phyloP scores from a whole-genome alignment of 768 basidiomycete genomes.

The Naganishia friedmannii region DNA sequence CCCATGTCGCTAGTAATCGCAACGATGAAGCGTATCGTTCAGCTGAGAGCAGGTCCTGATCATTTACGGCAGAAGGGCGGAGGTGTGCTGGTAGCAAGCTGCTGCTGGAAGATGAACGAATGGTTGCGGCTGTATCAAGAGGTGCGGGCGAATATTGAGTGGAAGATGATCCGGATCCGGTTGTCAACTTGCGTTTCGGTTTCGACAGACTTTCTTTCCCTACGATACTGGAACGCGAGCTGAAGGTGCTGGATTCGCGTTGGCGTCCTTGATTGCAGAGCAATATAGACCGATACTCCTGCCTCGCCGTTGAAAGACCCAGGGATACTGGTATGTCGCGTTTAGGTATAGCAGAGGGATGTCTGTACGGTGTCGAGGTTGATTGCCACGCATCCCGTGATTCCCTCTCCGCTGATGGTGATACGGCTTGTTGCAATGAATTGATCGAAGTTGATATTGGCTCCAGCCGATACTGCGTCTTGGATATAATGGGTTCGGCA shows the following conservation, averaged over 20 bases:
- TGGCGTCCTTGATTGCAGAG: slow-evolving; percentile 2
- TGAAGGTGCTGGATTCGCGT: slow-evolving; percentile 16
- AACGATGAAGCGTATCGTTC: slow-evolving; percentile 23
- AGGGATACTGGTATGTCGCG: not conserved
- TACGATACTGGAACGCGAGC: slow-evolving; percentile 5
- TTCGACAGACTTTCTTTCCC: not conserved
- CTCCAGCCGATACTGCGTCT: not conserved
- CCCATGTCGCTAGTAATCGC: slow-evolving; percentile 22
- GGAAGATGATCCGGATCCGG: not conserved
- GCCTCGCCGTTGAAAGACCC: not conserved
- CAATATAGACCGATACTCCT: slow-evolving; percentile 4
- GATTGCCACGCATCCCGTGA: not conserved
- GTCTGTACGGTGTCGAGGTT: not conserved
- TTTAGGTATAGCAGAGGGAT: not conserved
- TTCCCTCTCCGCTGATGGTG: not conserved
- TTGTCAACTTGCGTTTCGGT: not conserved
- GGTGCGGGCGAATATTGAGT: not conserved
- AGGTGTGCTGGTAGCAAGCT: slow-evolving; percentile 18
- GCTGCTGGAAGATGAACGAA: not conserved
- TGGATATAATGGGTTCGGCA: not conserved
- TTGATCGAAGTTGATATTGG: not conserved
- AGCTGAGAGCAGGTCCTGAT: slow-evolving; percentile 10
- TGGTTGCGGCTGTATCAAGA: not conserved
- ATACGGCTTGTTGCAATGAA: not conserved
- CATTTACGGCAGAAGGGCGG: slow-evolving; percentile 4